Base-by-base conservation (phyloP, 164 flowering plant genomes). In the Tetrastigma voinierianum region DNA sequence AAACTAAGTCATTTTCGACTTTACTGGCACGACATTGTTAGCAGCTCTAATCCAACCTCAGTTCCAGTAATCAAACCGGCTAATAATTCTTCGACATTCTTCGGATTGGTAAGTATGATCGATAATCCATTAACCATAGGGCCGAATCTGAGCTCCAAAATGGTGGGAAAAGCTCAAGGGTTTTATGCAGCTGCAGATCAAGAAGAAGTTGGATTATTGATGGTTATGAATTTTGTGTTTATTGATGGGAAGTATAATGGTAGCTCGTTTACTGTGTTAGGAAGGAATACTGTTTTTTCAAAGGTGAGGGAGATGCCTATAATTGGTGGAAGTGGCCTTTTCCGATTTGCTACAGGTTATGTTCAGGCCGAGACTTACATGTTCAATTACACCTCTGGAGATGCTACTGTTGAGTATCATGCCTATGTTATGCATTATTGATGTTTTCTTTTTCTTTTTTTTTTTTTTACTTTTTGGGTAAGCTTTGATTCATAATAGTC, bases 221-320 rank as follows among this genome's bases (percentile, higher is more conserved):
- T 80, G 86, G 69, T 68, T n/a, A n/a, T n/a, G n/a, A n/a, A n/a
- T n/a, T n/a, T n/a, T 3, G 76, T 48, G 0, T 79, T 82, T 69
- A 57, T 52, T 10, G 59, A 57, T 16, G 84, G 82, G 1, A 67
- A 76, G 44, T 78, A 76, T n/a, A 78, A 74, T 21, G 78, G 78
- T 1, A 81, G 84, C 64, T 82, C 2, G 64, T 71, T n/a, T n/a
- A n/a, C n/a, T 1, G 51, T 82, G 1, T n/a, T n/a, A n/a, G n/a
- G n/a, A n/a, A n/a, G n/a, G n/a, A n/a, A n/a, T n/a, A n/a, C n/a
- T n/a, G 74, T n/a, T 72, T 46, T 62, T 8, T 19, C 62, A 3
- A 46, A 54, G n/a, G 77, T 74, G 47, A 63, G 84, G 10, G 84
- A 81, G 62, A 59, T 81, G 75, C 66, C 82, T 10, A 74, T 81